A percentile compares a stretch with the other conserved stretches of the same genome.
phyloP scores from a whole-genome alignment of 352 stramenopile genomes.

The Paralagenidium karlingii region DNA sequence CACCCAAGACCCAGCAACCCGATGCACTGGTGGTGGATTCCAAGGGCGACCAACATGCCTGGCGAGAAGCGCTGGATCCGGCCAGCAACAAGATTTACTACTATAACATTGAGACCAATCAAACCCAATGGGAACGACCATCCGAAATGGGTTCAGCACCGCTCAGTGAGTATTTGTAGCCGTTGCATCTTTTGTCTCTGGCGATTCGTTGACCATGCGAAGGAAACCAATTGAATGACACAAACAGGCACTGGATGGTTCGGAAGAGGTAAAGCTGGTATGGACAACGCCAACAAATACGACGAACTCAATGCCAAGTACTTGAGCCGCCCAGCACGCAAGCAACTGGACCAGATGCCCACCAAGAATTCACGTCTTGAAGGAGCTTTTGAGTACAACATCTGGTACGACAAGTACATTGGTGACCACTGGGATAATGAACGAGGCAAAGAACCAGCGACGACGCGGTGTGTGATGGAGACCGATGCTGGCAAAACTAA shows the following conservation, averaged over 20 bases:
- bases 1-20: conserved; percentile 44
- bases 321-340: conserved; percentile 70
- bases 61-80: conserved; percentile 86
- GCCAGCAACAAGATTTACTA: conserved; percentile 89
- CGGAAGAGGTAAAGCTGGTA: conserved; percentile 76
- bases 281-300: conserved; percentile 55
- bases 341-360: conserved; percentile 86
- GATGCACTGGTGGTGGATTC: conserved; percentile 47
- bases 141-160: conserved; percentile 85
- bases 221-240: neutral
- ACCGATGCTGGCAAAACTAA: conserved; percentile 86
- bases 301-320: conserved; percentile 78
- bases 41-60: conserved; percentile 40
- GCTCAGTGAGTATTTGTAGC: conserved; percentile 23
- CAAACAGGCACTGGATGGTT: conserved; percentile 84
- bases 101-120: conserved; percentile 81
- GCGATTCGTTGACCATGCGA: neutral
- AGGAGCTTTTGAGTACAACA: conserved; percentile 91
- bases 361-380: conserved; percentile 79
- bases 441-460: conserved; percentile 71
- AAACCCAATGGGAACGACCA: conserved; percentile 85
- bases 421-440: conserved; percentile 84
- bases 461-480: conserved; percentile 76
- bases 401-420: conserved; percentile 92
- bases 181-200: neutral